Conservation (phyloP, 2,329 filamentous ascomycete species). For the Pseudogymnoascus pannorum region DNA sequence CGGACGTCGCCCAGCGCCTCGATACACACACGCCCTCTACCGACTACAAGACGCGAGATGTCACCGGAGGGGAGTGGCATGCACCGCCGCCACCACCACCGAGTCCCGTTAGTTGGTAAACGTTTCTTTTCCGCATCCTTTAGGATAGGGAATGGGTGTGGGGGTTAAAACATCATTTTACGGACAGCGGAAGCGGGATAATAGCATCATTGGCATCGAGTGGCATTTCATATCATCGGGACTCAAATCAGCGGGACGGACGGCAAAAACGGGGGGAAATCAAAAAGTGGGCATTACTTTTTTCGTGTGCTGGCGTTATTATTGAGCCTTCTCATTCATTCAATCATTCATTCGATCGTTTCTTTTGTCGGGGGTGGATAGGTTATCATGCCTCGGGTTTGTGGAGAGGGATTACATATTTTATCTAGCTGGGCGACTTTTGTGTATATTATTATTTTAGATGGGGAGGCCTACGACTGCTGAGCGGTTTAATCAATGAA, state of each 20-base stretch:
- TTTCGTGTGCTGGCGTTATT: conserved; percentile 4
- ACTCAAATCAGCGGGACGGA: not conserved
- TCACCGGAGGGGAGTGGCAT: not conserved
- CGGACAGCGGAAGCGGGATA: not conserved
- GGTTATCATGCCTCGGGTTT: not conserved
- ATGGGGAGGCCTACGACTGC: not conserved
- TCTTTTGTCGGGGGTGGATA: not conserved
- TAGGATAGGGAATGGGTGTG: not conserved
- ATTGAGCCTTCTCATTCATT: not conserved
- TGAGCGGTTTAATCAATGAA: not conserved
- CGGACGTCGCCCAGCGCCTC: not conserved
- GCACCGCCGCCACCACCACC: not conserved
- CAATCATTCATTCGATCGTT: not conserved
- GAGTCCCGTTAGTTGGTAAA: not conserved
- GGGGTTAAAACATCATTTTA: not conserved
- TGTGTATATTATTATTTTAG: conserved; percentile 6
- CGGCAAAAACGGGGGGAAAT: not conserved
- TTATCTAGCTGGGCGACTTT: not conserved
- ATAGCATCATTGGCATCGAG: not conserved
- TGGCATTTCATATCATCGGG: not conserved
- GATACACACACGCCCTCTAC: not conserved
- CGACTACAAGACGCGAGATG: not conserved
- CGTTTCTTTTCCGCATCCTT: too few species aligned
- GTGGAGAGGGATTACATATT: not conserved
- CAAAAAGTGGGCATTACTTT: not conserved